These are phyloP conservation scores for Saccharomycopsis oosterbeekiorum DNA, from an alignment of 805 yeast genomes.

Conservation along the genomic window DNA sequence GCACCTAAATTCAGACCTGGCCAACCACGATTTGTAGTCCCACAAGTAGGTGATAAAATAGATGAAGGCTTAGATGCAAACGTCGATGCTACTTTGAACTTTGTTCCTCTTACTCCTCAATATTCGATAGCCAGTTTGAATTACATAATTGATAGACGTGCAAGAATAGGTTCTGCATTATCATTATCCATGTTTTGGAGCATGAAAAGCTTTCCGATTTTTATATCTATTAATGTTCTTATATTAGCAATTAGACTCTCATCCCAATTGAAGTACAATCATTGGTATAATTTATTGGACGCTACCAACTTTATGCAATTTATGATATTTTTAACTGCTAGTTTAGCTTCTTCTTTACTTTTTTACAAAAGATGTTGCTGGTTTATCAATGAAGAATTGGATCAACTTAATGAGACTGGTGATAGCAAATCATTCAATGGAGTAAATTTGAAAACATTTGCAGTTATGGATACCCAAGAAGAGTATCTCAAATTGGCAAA, in stretches of 20 bases:
- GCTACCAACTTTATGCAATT: conserved; percentile 25
- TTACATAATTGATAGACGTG: conserved; percentile 52
- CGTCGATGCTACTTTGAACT: conserved; percentile 42
- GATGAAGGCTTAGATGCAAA: conserved; percentile 44
- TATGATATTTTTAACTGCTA: conserved; percentile 31
- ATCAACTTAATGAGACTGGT: conserved; percentile 29
- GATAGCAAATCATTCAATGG: conserved; percentile 33
- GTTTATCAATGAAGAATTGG: conserved; percentile 33
- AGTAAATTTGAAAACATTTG: conserved; percentile 37
- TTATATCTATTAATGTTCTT: conserved; percentile 16
- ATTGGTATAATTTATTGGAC: conserved; percentile 15
- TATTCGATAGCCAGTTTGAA: conserved; percentile 50
- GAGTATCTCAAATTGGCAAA: conserved; percentile 11
- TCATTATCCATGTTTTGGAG: conserved; percentile 39
- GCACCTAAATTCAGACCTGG: background rate
- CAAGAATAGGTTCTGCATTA: conserved; percentile 37
- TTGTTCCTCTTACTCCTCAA: conserved; percentile 44
- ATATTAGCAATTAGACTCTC: background rate
- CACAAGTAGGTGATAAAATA: conserved; percentile 43
- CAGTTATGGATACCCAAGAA: conserved; percentile 21
- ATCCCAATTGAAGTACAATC: conserved; percentile 3
- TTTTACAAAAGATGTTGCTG: conserved; percentile 33
- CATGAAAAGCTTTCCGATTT: conserved; percentile 29
- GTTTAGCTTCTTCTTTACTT: conserved; percentile 32
- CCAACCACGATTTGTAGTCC: background rate